Evolutionary conservation across 108 stramenopile species (phyloP).

Genomic region (Thalassiosira profunda): DNA sequence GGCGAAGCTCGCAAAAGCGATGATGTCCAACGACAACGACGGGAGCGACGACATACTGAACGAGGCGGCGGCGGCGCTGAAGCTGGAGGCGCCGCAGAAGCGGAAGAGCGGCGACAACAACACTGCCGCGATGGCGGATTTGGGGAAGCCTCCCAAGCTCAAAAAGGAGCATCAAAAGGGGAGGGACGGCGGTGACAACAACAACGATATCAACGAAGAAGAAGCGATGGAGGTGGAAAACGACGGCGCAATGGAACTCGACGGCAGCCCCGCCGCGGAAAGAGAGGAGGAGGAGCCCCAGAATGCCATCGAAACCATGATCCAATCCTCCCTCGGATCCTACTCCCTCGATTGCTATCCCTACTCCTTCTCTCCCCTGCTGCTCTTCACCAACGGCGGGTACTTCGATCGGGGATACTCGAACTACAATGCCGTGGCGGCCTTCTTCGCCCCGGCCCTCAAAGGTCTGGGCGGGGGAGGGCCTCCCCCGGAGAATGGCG

Average conservation of each 20-base stretch:
- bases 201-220: background rate
- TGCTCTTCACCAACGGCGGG: constrained; percentile 27
- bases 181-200: background rate
- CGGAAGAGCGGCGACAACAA: background rate
- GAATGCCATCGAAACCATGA: constrained; percentile 26
- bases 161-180: constrained; percentile 10
- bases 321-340: background rate
- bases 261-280: background rate
- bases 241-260: background rate
- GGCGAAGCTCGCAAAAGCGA: background rate
- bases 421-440: constrained; percentile 60
- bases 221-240: constrained; percentile 18
- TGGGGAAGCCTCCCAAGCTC: background rate
- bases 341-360: constrained; percentile 60
- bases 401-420: constrained; percentile 57
- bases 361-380: constrained; percentile 56
- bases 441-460: constrained; percentile 43
- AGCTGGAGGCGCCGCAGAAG: background rate
- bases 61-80: background rate
- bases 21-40: background rate
- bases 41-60: background rate
- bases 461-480: constrained; percentile 3
- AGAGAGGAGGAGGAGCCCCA: background rate
- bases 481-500: background rate
- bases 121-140: background rate